Percentiles rank a stretch among this genome's conserved stretches.
Evolutionary conservation across 306 rosid genomes (phyloP).

Genomic region (Macrotyloma uniflorum): DNA sequence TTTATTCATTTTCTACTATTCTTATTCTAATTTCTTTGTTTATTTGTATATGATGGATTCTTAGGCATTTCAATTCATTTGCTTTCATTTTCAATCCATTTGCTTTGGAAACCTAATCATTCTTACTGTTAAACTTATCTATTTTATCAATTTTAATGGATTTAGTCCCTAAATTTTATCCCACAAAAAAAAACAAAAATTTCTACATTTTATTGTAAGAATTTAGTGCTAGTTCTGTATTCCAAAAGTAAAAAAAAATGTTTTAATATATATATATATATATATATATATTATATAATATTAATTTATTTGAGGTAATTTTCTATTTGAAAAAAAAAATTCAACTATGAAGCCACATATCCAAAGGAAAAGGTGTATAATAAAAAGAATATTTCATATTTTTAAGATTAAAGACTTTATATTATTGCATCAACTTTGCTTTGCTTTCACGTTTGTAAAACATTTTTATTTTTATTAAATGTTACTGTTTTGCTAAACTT

Average conservation of each 20-base stretch:
- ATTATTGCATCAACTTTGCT: neutral
- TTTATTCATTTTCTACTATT: neutral
- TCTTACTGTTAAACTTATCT: neutral
- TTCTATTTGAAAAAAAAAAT: no score
- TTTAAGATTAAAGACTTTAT: no score
- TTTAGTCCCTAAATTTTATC: neutral
- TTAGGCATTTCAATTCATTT: neutral
- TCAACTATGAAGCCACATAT: no score
- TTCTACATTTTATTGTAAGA: neutral
- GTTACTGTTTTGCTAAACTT: no score
- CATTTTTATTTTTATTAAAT: no score
- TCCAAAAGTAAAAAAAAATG: neutral
- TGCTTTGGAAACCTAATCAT: neutral
- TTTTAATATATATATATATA: neutral
- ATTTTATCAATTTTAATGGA: neutral
- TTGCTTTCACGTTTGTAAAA: neutral
- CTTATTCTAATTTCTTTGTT: neutral
- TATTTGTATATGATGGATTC: neutral
- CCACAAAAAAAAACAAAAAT: neutral
- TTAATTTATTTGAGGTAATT: neutral
- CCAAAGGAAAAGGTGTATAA: no score
- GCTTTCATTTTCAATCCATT: neutral
- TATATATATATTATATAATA: neutral
- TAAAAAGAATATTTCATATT: no score
- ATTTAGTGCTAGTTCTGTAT: neutral